Percentiles rank a stretch among this genome's conserved stretches.
Evolutionary conservation across 192 early-diverging fungal species (phyloP).

Genomic region (Spizellomyces punctatus): DNA sequence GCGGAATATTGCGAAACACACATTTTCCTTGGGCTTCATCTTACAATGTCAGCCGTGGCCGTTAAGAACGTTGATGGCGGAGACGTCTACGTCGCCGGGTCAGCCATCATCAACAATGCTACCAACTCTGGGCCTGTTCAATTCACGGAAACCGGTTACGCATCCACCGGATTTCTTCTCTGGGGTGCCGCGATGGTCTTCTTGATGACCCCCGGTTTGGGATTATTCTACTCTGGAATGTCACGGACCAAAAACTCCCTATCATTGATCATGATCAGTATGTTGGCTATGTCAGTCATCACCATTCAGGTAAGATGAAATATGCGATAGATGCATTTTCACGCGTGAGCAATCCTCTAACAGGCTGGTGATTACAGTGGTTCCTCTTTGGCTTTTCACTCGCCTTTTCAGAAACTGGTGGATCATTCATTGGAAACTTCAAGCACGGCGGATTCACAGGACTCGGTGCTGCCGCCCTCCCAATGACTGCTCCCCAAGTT

Average conservation of each 20-base stretch:
- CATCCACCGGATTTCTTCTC: constrained; percentile 61
- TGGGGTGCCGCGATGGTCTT: constrained; percentile 79
- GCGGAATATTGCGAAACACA: no score
- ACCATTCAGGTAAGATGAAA: constrained; percentile 61
- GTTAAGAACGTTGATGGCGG: neutral
- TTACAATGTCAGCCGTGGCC: neutral
- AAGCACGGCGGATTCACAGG: constrained; percentile 70
- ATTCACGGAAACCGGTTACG: constrained; percentile 32
- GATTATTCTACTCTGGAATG: constrained; percentile 96
- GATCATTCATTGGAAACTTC: constrained; percentile 79
- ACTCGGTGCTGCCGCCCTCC: constrained; percentile 52
- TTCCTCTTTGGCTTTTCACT: constrained; percentile 88
- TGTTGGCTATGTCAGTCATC: constrained; percentile 77
- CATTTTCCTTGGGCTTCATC: no score
- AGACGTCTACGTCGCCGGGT: constrained; percentile 12
- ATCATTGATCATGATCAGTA: constrained; percentile 79
- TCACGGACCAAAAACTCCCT: constrained; percentile 90
- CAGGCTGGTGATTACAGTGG: constrained; percentile 59
- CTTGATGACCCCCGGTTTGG: constrained; percentile 94
- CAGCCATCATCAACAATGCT: constrained; percentile 12
- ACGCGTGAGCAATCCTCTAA: neutral
- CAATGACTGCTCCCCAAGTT: constrained; percentile 61
- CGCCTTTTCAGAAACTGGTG: constrained; percentile 77
- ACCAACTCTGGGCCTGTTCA: constrained; percentile 20
- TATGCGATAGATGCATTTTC: constrained; percentile 15